Evolutionary conservation across 805 yeast genomes (phyloP), one percentile per base, ranked within the genome.

Genomic region (Saccharomycopsis capsularis): DNA sequence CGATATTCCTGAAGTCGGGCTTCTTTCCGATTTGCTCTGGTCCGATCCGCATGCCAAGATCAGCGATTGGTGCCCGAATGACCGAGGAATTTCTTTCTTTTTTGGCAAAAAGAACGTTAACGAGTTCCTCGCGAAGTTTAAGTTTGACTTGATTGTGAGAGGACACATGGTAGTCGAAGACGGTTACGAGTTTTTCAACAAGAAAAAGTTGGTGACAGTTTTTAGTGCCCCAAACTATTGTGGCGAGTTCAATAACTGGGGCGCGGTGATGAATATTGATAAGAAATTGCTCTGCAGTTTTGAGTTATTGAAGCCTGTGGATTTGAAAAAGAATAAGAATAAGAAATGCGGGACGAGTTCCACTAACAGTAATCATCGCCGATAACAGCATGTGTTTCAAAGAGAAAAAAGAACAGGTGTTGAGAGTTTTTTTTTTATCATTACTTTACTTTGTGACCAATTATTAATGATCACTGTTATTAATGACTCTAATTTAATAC

Each of bases 201-300:
- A 82, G 60, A 67, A 85, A 30, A 76, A 82, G 7, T 68, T 82
- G 55, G 88, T 82, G 22, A 82, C 89, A 0, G 87, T 82, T 21
- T 82, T 82, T 60, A 74, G 81, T 46, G 89, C 89, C 2, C 89
- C 88, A 9, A 82, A 82, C 62, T 82, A 82, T 62, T 82, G 88
- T 59, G 88, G 89, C n/a, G 89, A 82, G 63, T 82, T 82, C 60
- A 47, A 89, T 63, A 88, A 88, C 60, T 88, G 96, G 96, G 96
- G 96, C 22, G 99, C 99, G 2, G 97, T 91, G 3, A 91, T 91
- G 98, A 82, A 95, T 58, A 98, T 91, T 15, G 79, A 87, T 55
- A 96, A 91, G 55, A 97, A 91, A 59, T 72, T 91, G 56, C 70
- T 93, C 50, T 91, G 99, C 66, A 83, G 93, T 54, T 91, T 91